Conservation (phyloP, 73 alveolate species). For the Loxodes magnus region DNA sequence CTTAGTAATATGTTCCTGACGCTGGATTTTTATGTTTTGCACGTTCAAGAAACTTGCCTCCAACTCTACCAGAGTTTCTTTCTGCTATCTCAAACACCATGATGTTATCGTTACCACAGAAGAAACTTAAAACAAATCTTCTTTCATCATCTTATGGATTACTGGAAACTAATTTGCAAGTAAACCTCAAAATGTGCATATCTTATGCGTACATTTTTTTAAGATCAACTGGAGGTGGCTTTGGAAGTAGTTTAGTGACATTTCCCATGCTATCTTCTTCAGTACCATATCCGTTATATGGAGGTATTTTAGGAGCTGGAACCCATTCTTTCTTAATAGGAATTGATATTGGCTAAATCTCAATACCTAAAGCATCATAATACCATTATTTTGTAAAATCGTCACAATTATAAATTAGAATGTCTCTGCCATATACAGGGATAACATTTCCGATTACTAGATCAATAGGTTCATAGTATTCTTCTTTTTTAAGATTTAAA, state of each 20-base stretch:
- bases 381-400: conserved; percentile 90
- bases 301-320: conserved; percentile 76
- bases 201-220: conserved; percentile 82
- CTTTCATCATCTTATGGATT: conserved; percentile 87
- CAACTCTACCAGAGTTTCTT: conserved; percentile 65
- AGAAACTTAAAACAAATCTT: conserved; percentile 78
- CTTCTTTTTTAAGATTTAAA: conserved; percentile 80
- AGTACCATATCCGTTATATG: conserved; percentile 88
- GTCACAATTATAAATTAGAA: conserved; percentile 80
- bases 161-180: conserved; percentile 71
- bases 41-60: conserved; percentile 71
- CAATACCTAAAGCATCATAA: conserved; percentile 61
- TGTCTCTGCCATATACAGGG: conserved; percentile 75
- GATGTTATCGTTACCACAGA: conserved; percentile 88
- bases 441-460: conserved; percentile 73
- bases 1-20: conserved; percentile 49
- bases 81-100: conserved; percentile 84
- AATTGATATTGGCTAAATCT: conserved; percentile 56
- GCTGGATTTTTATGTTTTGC: conserved; percentile 68
- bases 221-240: conserved; percentile 74
- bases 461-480: conserved; percentile 75
- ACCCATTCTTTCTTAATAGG: conserved; percentile 57
- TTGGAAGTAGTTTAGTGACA: conserved; percentile 67
- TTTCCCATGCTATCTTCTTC: conserved; percentile 90
- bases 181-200: conserved; percentile 82